Evolutionary conservation across 257 asterid genomes (phyloP).

Genomic region (Solanum clarkiae): DNA sequence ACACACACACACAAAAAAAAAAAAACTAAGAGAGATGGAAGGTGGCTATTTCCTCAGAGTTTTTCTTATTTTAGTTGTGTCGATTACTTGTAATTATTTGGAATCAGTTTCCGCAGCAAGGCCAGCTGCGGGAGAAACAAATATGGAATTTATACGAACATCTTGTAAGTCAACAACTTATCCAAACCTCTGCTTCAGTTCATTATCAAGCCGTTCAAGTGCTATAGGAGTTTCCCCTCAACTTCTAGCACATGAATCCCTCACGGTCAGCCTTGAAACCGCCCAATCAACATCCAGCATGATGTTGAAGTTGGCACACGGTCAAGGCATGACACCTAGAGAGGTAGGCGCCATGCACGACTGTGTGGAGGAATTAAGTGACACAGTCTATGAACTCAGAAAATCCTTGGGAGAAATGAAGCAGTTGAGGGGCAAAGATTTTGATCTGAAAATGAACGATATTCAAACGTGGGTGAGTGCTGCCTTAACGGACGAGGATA

Average conservation of each 20-base stretch:
- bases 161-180: not conserved
- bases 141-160: not conserved
- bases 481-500: constrained; percentile 34
- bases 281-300: not conserved
- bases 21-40: not conserved
- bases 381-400: constrained; percentile 12
- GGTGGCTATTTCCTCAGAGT: not conserved
- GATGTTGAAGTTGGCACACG: not conserved
- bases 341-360: constrained; percentile 14
- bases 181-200: not conserved
- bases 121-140: not conserved
- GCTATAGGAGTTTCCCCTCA: not conserved
- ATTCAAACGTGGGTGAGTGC: constrained; percentile 47
- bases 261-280: not conserved
- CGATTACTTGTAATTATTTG: not conserved
- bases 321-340: constrained; percentile 3
- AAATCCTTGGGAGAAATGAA: constrained; percentile 11
- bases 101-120: not conserved
- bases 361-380: constrained; percentile 29
- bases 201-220: not conserved
- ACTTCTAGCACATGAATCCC: not conserved
- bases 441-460: constrained; percentile 14
- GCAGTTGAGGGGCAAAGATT: constrained; percentile 1
- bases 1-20: not conserved
- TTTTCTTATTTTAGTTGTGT: not conserved